Percentiles rank a stretch among this genome's conserved stretches.
Evolutionary conservation across 805 yeast genomes (phyloP).

Genomic region (Kodamaea neixiangensis): DNA sequence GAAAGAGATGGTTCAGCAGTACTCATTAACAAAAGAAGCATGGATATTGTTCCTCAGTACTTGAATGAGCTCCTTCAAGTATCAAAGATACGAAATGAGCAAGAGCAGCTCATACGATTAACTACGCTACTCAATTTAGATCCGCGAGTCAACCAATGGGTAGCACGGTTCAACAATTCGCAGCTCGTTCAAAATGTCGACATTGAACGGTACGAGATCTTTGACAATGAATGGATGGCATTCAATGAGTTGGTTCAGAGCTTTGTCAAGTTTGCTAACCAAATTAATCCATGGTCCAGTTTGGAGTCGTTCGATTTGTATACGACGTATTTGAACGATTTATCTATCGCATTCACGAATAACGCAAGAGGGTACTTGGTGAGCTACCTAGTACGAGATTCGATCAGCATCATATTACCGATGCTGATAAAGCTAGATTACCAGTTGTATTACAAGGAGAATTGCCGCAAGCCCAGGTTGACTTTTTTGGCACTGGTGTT

Average conservation of each 20-base stretch:
- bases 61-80: constrained; percentile 35
- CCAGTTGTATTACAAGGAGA: constrained; percentile 45
- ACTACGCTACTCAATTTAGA: constrained; percentile 25
- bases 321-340: constrained; percentile 47
- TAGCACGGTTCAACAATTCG: constrained; percentile 25
- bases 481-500: constrained; percentile 55
- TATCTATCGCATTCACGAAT: constrained; percentile 52
- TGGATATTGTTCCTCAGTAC: constrained; percentile 16
- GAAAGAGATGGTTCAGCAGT: background rate
- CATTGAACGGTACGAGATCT: constrained; percentile 26
- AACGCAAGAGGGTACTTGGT: constrained; percentile 40
- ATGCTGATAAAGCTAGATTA: constrained; percentile 42
- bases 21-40: constrained; percentile 1
- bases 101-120: constrained; percentile 23
- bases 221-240: constrained; percentile 44
- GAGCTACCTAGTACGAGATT: constrained; percentile 34
- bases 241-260: constrained; percentile 47
- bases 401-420: constrained; percentile 45
- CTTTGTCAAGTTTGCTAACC: constrained; percentile 50
- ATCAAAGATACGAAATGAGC: constrained; percentile 18
- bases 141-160: constrained; percentile 27
- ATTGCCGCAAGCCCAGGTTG: constrained; percentile 44
- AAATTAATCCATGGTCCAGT: constrained; percentile 54
- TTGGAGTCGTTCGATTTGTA: constrained; percentile 57
- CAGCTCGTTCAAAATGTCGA: constrained; percentile 14